Evolutionary conservation across 768 basidiomycete genomes (phyloP).

Genomic region (Ramaria sp.): DNA sequence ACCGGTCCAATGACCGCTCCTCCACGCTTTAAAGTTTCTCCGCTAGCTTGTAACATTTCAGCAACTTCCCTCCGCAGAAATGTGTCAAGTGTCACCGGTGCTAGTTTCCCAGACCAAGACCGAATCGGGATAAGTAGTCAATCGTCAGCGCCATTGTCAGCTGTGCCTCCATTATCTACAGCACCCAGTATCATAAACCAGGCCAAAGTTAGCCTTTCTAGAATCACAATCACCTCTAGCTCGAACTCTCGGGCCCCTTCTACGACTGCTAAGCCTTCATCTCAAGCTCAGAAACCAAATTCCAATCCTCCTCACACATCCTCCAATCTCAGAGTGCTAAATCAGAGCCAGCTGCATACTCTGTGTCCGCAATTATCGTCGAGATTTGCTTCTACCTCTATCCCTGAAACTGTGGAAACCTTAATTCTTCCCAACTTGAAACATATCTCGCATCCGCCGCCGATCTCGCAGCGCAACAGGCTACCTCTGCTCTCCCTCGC

Average conservation of each 20-base stretch:
- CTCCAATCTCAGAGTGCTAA: constrained; percentile 16
- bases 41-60: no score
- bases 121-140: no score
- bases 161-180: no score
- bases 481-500: constrained; percentile 42
- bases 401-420: neutral
- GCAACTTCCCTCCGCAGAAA: no score
- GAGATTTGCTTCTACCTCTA: neutral
- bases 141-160: no score
- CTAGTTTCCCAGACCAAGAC: neutral
- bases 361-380: neutral
- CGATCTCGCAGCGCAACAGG: constrained; percentile 43
- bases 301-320: constrained; percentile 22
- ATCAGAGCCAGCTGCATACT: constrained; percentile 5
- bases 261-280: neutral
- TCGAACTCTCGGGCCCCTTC: neutral
- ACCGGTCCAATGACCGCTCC: no score
- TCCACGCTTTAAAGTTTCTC: no score
- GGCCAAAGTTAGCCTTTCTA: no score
- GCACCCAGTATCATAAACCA: neutral
- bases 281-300: constrained; percentile 12
- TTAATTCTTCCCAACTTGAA: constrained; percentile 18
- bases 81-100: no score
- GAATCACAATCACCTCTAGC: neutral
- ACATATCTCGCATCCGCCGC: constrained; percentile 45